phyloP scores from a whole-genome alignment of 2,329 filamentous ascomycete species.

The Xylaria sp. region DNA sequence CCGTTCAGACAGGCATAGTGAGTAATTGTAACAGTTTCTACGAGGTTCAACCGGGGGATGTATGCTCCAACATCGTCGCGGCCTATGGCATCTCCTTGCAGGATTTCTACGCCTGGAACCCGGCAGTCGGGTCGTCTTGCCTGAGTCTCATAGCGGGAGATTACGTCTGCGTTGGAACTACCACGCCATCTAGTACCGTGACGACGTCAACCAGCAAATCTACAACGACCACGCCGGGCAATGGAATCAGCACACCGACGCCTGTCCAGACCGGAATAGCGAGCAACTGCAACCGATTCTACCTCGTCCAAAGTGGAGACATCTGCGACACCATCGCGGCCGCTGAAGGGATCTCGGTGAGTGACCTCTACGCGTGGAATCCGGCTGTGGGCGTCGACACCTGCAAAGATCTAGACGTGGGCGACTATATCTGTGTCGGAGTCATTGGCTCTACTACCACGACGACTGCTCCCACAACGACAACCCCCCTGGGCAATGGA shows the following conservation, averaged over 20 bases:
- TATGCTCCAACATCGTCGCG: constrained; percentile 4
- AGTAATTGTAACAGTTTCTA: constrained; percentile 34
- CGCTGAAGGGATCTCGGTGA: constrained; percentile 8
- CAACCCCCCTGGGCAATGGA: neutral
- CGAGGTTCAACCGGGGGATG: constrained; percentile 26
- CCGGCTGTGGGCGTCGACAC: constrained; percentile 7
- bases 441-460: constrained; percentile 8
- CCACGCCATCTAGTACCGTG: neutral
- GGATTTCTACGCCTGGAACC: constrained; percentile 22
- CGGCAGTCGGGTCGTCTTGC: neutral
- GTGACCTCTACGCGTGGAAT: constrained; percentile 22
- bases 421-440: constrained; percentile 13
- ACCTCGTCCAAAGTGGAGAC: constrained; percentile 27
- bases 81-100: neutral
- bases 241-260: constrained; percentile 33
- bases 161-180: neutral
- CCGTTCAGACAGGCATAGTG: constrained; percentile 30
- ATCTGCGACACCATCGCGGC: constrained; percentile 15
- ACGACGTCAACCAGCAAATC: neutral
- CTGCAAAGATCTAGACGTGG: neutral
- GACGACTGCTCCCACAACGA: neutral
- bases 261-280: constrained; percentile 31
- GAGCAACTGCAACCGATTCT: constrained; percentile 33
- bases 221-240: constrained; percentile 25
- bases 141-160: neutral